Evolutionary conservation across 345 rosid genomes (phyloP), one percentile per base, ranked within the genome.

Genomic region (Linum trigynum): DNA sequence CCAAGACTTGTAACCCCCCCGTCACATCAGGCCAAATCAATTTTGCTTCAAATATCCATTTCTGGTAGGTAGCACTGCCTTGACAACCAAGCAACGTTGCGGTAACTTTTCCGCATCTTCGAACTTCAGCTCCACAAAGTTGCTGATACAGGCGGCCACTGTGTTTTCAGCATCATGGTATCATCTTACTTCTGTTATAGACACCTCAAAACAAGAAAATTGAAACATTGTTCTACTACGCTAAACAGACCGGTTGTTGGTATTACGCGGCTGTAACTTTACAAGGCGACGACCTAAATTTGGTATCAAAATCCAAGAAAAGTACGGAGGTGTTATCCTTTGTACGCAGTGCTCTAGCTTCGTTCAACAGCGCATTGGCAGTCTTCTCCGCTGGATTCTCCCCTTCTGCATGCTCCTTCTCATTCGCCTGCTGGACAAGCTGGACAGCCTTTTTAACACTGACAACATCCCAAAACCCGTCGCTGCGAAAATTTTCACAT

Each of bases 401-500:
- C 51, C 53, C 55, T 16, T 69, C 79, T 9, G 63, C 16, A 3
- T 64, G 41, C 67, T 75, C 65, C 57, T 69, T 85, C 72, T 90
- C 89, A 71, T 51, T 56, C 79, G 89, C 99, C 96, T 91, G 85
- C 42, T 65, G 65, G 42, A 78, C 84, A 40, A 95, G 79, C 80
- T 91, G 94, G 74, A 74, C 63, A 63, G 99, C 88, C 78, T 87
- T 95, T 78, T 80, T 87, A 38, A 72, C 40, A 66, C 89, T 78
- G 51, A 95, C 76, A 57, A 89, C 98, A 64, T 91, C 99, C 99
- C 99, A 91, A 62, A 95, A 78, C 41, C 99, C 97, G 67, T 91
- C 98, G 69, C 99, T 91, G 84, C 77, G 78, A 53, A 67, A 64
- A 57, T 48, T 36, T 37, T 14, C 64, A 35, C 5, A 5, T 5